Evolutionary conservation across 2,329 filamentous ascomycete genomes (phyloP), one percentile per base, ranked within the genome.

Genomic region (Aureobasidium pullulans): DNA sequence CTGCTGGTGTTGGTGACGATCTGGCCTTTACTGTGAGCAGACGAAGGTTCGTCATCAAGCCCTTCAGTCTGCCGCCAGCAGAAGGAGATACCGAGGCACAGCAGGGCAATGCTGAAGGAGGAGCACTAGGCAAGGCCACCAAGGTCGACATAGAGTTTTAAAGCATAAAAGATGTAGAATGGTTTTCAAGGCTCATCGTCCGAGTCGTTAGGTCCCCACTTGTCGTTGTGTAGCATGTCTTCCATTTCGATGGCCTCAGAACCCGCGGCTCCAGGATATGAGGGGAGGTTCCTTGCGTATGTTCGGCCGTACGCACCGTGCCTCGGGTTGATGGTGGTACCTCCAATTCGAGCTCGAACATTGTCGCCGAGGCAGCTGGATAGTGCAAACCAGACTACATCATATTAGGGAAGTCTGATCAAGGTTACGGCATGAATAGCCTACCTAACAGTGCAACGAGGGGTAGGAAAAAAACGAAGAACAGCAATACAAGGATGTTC

Each of bases 11-110:
- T 31, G 85, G 89, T 28, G 89, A 96, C 68, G 91, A 96, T 73
- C 82, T 96, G 73, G 91, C 91, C 4, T 99, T 99, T 72, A 92
- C 86, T 62, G 75, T 99, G 54, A 96, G 90, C 71, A 81, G 90
- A 67, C 86, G 83, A 66, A 92, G 90, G 54, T 84, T 99, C 65
- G 82, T 90, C 40, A 90, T 99, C 64, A 89, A 87, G 67, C 90
- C 91, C 0, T 96, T 91, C 73, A 94, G 88, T 70, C 77, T 99
- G 44, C 94, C 94, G 29, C 94, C 94, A 0, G 78, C 93, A 42
- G 89, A 91, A 37, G 90, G 88, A 1, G 90, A 91, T 64, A 81
- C 75, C 44, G 83, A 84, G 66, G 83, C 80, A 13, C 83, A 85
- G 68, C 77, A 80, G 61, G 76, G 66, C 42, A 49, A 73, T 60